Conservation (phyloP, 2,329 filamentous ascomycete species). For the Mycosphaerella arachidis region DNA sequence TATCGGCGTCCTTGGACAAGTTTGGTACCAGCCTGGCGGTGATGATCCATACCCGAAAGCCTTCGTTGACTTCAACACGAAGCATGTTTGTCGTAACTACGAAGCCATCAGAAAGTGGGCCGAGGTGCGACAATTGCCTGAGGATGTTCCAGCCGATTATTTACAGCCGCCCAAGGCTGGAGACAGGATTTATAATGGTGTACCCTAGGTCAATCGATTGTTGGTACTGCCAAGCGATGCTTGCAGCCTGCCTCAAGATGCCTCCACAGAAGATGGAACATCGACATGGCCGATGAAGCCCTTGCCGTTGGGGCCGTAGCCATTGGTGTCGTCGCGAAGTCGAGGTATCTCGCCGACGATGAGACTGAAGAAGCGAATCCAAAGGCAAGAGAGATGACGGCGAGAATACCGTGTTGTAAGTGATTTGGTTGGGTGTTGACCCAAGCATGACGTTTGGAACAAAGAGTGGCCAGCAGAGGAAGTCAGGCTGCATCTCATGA, state of each 20-base stretch:
- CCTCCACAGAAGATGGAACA: slow-evolving; percentile 36
- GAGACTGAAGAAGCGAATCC: slow-evolving; percentile 39
- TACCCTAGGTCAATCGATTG: slow-evolving; percentile 6
- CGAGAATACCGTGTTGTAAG: slow-evolving; percentile 6
- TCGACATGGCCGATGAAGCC: slow-evolving; percentile 44
- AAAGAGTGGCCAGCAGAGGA: slow-evolving; percentile 34
- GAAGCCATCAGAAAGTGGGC: slow-evolving; percentile 53
- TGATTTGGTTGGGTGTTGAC: neutral
- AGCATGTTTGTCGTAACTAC: slow-evolving; percentile 57
- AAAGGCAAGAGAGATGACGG: slow-evolving; percentile 34
- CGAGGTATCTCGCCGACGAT: slow-evolving; percentile 44
- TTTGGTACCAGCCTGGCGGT: slow-evolving; percentile 51
- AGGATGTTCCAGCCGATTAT: slow-evolving; percentile 24
- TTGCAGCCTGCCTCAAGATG: slow-evolving; percentile 19
- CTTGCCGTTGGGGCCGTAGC: slow-evolving; percentile 44
- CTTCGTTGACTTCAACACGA: slow-evolving; percentile 61
- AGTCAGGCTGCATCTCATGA: slow-evolving; percentile 18
- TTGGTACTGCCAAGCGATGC: neutral
- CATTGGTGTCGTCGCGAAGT: slow-evolving; percentile 39
- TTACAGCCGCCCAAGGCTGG: slow-evolving; percentile 14
- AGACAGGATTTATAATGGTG: slow-evolving; percentile 10
- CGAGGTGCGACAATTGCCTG: slow-evolving; percentile 50
- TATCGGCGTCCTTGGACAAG: slow-evolving; percentile 57
- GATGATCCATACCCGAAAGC: slow-evolving; percentile 36
- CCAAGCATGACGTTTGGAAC: slow-evolving; percentile 23